Conservation (phyloP, 2,329 filamentous ascomycete species). For the Claviceps cyperi region DNA sequence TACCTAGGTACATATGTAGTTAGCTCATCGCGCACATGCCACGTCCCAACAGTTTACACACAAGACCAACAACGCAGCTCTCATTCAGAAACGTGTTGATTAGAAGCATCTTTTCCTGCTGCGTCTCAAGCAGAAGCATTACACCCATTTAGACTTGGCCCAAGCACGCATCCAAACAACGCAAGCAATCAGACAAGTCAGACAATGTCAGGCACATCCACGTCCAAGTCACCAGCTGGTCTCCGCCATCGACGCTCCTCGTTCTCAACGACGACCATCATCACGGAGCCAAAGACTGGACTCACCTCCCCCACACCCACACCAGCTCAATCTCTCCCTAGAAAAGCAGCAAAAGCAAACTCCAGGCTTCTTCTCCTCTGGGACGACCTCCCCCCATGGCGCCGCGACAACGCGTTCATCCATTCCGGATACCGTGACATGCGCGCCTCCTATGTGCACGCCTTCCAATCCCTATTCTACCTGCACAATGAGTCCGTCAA, state of each 20-base stretch:
- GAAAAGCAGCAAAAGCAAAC: constrained; percentile 18
- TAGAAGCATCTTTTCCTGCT: too few species aligned
- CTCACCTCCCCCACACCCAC: constrained; percentile 6
- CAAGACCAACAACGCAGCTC: too few species aligned
- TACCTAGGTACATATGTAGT: too few species aligned
- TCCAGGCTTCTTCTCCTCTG: constrained; percentile 33
- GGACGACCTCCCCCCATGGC: constrained; percentile 45
- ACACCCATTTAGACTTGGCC: too few species aligned
- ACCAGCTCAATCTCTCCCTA: constrained; percentile 20
- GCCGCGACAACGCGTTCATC: constrained; percentile 45
- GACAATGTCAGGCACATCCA: not conserved
- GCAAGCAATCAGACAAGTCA: too few species aligned
- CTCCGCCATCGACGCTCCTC: constrained; percentile 8
- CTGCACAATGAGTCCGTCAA: constrained; percentile 50
- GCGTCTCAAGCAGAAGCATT: too few species aligned
- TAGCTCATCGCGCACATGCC: too few species aligned
- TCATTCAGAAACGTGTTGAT: too few species aligned
- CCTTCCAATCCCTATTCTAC: constrained; percentile 33
- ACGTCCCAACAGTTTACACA: too few species aligned
- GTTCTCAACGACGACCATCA: constrained; percentile 14
- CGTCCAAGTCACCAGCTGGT: not conserved
- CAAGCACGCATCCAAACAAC: too few species aligned
- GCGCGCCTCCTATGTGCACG: constrained; percentile 31
- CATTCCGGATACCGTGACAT: constrained; percentile 37
- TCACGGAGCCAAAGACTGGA: constrained; percentile 9